Percentiles rank a stretch among this genome's conserved stretches.
Evolutionary conservation across 306 rosid genomes (phyloP).

Genomic region (Hippophae rhamnoides): DNA sequence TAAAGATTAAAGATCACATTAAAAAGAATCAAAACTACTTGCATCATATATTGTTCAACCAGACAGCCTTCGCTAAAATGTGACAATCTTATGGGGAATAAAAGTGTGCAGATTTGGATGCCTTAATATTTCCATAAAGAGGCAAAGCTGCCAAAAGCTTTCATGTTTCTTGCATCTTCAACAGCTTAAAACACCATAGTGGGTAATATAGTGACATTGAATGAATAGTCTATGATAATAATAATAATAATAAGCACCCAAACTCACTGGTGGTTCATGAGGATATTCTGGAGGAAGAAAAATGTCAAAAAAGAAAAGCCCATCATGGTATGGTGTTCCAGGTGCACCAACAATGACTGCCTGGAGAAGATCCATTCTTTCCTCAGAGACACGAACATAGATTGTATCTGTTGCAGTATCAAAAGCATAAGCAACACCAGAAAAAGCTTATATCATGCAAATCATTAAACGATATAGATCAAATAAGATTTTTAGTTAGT

Average conservation of each 20-base stretch:
- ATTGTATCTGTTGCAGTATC: constrained; percentile 54
- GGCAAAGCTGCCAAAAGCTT: too few species aligned
- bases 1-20: constrained; percentile 11
- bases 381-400: constrained; percentile 72
- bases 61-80: neutral
- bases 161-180: too few species aligned
- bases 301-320: constrained; percentile 84
- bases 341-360: constrained; percentile 86
- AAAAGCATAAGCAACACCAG: constrained; percentile 12
- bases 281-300: constrained; percentile 82
- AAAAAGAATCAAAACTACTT: constrained; percentile 1
- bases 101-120: neutral
- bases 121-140: neutral
- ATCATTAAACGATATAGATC: constrained; percentile 2
- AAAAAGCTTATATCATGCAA: neutral
- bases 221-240: neutral
- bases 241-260: constrained; percentile 13
- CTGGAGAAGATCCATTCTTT: constrained; percentile 83
- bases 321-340: constrained; percentile 95
- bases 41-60: constrained; percentile 10
- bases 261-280: constrained; percentile 78
- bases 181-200: too few species aligned
- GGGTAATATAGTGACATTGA: neutral
- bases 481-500: constrained; percentile 12
- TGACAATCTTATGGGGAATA: neutral